Evolutionary conservation across 768 basidiomycete species (phyloP).

Genomic region (Mycena olivaceomarginata): DNA sequence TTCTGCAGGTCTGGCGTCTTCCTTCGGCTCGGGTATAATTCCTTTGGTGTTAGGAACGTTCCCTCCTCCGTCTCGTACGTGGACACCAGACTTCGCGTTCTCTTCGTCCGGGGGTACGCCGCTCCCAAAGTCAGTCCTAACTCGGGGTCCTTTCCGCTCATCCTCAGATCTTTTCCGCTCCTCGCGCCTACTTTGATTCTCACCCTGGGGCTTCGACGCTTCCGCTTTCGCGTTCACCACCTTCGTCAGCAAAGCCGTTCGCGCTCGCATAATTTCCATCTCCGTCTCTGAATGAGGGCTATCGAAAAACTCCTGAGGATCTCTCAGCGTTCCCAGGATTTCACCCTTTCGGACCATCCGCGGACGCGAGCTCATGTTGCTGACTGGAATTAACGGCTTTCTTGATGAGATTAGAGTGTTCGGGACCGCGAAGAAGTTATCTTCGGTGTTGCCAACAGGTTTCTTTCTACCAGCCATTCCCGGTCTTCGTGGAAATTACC

Average conservation of each 20-base stretch:
- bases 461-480: background rate
- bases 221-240: background rate
- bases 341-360: background rate
- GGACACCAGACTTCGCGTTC: no score
- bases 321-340: background rate
- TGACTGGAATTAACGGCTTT: background rate
- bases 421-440: no score
- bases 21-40: background rate
- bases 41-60: background rate
- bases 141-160: no score
- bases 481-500: background rate
- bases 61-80: no score
- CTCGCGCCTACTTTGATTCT: no score
- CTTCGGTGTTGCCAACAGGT: no score
- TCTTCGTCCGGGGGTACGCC: no score
- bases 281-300: fast-evolving
- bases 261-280: background rate
- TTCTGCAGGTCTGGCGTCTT: background rate
- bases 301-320: background rate
- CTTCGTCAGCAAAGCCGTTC: background rate
- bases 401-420: no score
- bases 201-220: no score
- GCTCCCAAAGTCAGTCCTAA: no score
- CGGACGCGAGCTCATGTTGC: background rate
- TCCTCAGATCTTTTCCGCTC: no score